phyloP scores from a whole-genome alignment of 2,329 filamentous ascomycete genomes.

The Ophiostoma populinum region DNA sequence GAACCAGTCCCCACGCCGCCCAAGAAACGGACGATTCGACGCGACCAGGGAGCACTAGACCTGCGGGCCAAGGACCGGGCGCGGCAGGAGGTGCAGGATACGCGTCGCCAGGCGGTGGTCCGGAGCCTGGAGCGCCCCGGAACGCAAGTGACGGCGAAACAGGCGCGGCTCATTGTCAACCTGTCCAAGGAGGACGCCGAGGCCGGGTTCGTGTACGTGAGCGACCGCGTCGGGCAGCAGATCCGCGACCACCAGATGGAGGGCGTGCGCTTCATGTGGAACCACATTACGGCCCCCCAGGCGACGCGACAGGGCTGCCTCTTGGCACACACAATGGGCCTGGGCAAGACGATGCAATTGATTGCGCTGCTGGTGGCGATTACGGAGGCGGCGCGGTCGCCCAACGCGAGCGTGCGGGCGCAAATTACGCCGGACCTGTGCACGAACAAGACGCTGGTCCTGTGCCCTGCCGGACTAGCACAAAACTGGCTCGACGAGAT shows the following conservation, averaged over 20 bases:
- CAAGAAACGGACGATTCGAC: constrained; percentile 24
- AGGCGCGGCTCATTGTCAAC: constrained; percentile 45
- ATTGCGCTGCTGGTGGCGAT: constrained; percentile 69
- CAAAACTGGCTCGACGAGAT: constrained; percentile 77
- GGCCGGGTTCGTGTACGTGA: constrained; percentile 45
- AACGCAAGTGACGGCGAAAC: constrained; percentile 25
- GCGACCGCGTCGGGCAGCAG: constrained; percentile 39
- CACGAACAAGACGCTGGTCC: constrained; percentile 46
- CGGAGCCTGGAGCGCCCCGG: constrained; percentile 26
- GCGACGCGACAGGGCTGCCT: constrained; percentile 54
- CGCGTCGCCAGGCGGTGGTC: constrained; percentile 30
- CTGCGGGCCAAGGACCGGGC: constrained; percentile 37
- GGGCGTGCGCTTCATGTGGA: constrained; percentile 80
- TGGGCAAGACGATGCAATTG: constrained; percentile 86
- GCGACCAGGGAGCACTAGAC: constrained; percentile 32
- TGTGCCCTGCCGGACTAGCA: constrained; percentile 60
- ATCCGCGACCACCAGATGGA: constrained; percentile 70
- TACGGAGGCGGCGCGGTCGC: constrained; percentile 44
- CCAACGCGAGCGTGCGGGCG: constrained; percentile 33
- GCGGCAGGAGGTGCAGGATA: constrained; percentile 36
- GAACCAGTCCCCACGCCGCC: not conserved
- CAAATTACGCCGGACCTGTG: constrained; percentile 55
- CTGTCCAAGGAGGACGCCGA: constrained; percentile 38
- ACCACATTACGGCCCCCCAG: constrained; percentile 50
- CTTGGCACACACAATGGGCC: constrained; percentile 76